Percentiles rank a stretch among this genome's conserved stretches.
These are phyloP conservation scores for Erysimum cheiranthoides DNA, from an alignment of 345 rosid genomes.

Conservation along the genomic window DNA sequence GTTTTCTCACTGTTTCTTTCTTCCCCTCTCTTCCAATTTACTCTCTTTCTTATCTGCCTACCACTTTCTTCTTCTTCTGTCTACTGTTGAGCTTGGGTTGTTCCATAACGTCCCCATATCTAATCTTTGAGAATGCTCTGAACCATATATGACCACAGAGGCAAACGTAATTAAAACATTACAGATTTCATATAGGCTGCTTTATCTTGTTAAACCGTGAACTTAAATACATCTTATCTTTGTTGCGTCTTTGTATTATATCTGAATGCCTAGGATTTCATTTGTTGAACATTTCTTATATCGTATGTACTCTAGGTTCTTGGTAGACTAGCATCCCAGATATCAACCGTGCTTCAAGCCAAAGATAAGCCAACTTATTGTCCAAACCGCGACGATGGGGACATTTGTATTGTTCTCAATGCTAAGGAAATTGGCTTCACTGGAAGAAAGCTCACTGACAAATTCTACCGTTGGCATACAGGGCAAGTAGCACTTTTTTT, in stretches of 20 bases:
- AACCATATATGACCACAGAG: not conserved
- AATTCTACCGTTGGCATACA: conserved; percentile 91
- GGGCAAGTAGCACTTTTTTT: conserved; percentile 60
- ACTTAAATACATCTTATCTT: not conserved
- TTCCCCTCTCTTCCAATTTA: not conserved
- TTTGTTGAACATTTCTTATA: not conserved
- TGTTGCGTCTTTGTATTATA: not conserved
- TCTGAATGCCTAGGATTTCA: not conserved
- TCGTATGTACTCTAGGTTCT: conserved; percentile 60
- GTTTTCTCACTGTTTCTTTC: conserved; percentile 47
- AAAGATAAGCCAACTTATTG: conserved; percentile 96
- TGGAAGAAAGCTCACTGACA: conserved; percentile 91
- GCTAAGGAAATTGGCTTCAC: conserved; percentile 89
- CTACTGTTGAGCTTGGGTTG: not conserved
- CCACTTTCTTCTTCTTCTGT: not conserved
- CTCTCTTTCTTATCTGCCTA: not conserved
- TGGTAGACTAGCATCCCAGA: conserved; percentile 95
- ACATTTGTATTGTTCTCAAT: conserved; percentile 95
- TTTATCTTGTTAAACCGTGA: not conserved
- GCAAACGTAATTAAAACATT: not conserved
- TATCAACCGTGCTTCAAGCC: conserved; percentile 91
- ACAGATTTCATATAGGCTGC: not conserved
- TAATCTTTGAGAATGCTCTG: too few relatives aligned
- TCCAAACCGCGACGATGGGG: conserved; percentile 93
- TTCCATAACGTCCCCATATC: not conserved